phyloP scores from a whole-genome alignment of 352 stramenopile species.

The Albugo laibachii region DNA sequence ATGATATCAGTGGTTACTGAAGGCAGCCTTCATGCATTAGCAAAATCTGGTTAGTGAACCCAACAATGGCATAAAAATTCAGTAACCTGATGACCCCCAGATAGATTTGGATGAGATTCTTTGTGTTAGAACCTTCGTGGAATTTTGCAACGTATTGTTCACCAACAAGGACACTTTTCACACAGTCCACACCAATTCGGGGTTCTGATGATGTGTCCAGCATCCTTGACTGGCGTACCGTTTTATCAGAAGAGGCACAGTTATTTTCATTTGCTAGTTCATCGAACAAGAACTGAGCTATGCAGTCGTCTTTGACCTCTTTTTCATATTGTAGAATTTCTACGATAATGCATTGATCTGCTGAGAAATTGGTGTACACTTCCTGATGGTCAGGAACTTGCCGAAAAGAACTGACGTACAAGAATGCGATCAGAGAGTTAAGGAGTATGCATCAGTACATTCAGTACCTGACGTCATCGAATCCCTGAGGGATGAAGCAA shows the following conservation, averaged over 20 bases:
- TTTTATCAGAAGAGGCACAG: slow-evolving; percentile 31
- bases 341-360: slow-evolving; percentile 66
- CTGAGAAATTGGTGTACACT: slow-evolving; percentile 62
- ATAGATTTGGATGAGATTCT: slow-evolving; percentile 75
- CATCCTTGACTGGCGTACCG: slow-evolving; percentile 23
- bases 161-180: slow-evolving; percentile 30
- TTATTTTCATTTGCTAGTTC: slow-evolving; percentile 67
- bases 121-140: slow-evolving; percentile 53
- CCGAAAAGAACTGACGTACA: slow-evolving; percentile 26
- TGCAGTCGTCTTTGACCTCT: slow-evolving; percentile 19
- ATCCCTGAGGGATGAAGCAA: slow-evolving; percentile 46
- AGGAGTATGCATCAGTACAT: background rate
- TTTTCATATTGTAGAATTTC: slow-evolving; percentile 58
- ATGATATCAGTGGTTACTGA: slow-evolving; percentile 62
- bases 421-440: background rate
- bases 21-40: slow-evolving; percentile 17
- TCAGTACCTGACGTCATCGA: slow-evolving; percentile 53
- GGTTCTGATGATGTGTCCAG: slow-evolving; percentile 12
- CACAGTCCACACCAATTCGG: slow-evolving; percentile 16
- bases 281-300: slow-evolving; percentile 63
- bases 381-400: slow-evolving; percentile 79
- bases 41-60: background rate
- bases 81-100: slow-evolving; percentile 41
- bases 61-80: background rate
- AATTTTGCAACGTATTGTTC: slow-evolving; percentile 75